Evolutionary conservation across 257 asterid genomes (phyloP).

Genomic region (Gynochthodes officinalis): DNA sequence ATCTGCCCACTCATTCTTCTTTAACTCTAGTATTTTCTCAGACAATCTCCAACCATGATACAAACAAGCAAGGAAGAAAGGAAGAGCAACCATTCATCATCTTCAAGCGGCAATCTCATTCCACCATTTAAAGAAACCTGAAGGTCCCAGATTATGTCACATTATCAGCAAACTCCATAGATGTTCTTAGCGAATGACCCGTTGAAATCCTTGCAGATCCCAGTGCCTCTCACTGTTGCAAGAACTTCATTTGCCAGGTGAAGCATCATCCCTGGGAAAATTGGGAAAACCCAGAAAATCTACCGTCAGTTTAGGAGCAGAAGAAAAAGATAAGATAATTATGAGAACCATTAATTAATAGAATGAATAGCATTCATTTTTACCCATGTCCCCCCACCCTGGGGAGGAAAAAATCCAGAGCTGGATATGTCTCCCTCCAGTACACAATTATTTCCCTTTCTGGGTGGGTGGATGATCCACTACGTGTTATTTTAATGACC

Average conservation of each 20-base stretch:
- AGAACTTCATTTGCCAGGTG: too few relatives aligned
- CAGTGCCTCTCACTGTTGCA: too few relatives aligned
- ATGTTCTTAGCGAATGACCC: too few relatives aligned
- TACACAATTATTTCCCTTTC: conserved; percentile 36
- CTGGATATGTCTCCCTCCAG: conserved; percentile 23
- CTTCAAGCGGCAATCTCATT: conserved; percentile 5
- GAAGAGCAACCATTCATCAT: neutral
- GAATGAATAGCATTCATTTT: neutral
- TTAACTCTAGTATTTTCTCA: neutral
- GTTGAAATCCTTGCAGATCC: neutral
- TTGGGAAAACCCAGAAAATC: neutral
- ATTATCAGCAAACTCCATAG: too few relatives aligned
- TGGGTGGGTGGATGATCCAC: conserved; percentile 62
- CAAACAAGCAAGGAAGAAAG: neutral
- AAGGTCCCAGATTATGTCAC: neutral
- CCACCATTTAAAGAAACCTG: too few relatives aligned
- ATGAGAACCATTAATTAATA: conserved; percentile 4
- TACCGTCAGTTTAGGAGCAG: neutral
- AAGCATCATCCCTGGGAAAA: conserved; percentile 5
- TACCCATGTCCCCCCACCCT: conserved; percentile 1
- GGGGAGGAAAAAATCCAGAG: conserved; percentile 10
- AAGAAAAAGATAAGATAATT: neutral
- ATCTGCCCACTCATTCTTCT: neutral
- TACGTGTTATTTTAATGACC: conserved; percentile 37
- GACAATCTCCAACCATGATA: neutral